Evolutionary conservation across 1,139 yeast species (phyloP).

Genomic region (Taphrina populina): DNA sequence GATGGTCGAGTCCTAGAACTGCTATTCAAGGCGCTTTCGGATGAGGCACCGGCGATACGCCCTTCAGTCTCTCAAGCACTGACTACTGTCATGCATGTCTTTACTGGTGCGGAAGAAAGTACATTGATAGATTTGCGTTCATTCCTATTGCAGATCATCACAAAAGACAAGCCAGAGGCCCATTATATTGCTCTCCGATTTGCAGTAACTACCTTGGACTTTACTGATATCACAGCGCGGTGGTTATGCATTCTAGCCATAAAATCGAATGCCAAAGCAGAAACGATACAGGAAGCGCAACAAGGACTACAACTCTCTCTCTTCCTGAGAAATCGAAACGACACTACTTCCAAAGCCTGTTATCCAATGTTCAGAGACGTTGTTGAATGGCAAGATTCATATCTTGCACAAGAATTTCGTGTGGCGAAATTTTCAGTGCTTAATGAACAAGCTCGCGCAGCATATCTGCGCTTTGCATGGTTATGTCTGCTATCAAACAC

Average conservation of each 20-base stretch:
- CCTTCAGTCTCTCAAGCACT: slow-evolving; percentile 72
- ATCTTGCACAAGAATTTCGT: no score
- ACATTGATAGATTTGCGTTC: slow-evolving; percentile 52
- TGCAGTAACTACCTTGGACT: slow-evolving; percentile 64
- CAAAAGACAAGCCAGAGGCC: slow-evolving; percentile 37
- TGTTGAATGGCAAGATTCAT: no score
- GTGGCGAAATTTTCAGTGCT: no score
- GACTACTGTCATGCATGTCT: slow-evolving; percentile 57
- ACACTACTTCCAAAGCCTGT: no score
- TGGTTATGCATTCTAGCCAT: slow-evolving; percentile 67
- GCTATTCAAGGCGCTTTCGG: slow-evolving; percentile 67
- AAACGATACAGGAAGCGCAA: slow-evolving; percentile 75
- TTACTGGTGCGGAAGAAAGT: slow-evolving; percentile 49
- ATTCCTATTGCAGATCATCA: slow-evolving; percentile 50
- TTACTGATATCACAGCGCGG: slow-evolving; percentile 68
- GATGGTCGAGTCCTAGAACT: slow-evolving; percentile 62
- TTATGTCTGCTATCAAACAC: slow-evolving; percentile 1
- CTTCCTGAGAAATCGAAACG: slow-evolving; percentile 47
- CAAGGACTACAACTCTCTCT: slow-evolving; percentile 81
- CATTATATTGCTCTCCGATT: slow-evolving; percentile 63
- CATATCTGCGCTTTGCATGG: neutral
- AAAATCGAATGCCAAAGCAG: slow-evolving; percentile 58
- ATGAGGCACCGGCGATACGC: slow-evolving; percentile 63
- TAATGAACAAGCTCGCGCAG: no score
- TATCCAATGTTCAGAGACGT: no score